Conservation (phyloP, 345 rosid genomes). For the Populus tremula region DNA sequence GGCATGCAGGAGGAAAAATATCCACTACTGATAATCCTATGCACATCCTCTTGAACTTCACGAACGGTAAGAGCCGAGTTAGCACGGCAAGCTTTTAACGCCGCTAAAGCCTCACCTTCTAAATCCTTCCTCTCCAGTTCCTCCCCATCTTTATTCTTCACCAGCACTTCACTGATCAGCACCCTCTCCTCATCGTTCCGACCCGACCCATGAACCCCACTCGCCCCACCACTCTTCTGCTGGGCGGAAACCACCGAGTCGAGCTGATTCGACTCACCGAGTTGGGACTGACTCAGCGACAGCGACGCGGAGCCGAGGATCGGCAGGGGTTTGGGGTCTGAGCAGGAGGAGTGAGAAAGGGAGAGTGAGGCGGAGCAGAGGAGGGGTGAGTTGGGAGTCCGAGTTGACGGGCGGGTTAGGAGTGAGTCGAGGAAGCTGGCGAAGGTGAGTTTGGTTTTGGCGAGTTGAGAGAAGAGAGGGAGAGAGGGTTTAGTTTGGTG, state of each 20-base stretch:
- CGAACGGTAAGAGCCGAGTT: conserved; percentile 80
- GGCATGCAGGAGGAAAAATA: conserved; percentile 88
- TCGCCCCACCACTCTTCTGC: conserved; percentile 37
- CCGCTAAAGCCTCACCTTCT: conserved; percentile 77
- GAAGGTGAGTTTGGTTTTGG: conserved; percentile 22
- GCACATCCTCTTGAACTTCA: conserved; percentile 95
- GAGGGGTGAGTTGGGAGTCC: conserved; percentile 30
- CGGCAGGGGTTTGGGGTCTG: conserved; percentile 40
- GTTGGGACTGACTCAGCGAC: conserved; percentile 30
- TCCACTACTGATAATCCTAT: conserved; percentile 81
- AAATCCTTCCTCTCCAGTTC: conserved; percentile 90
- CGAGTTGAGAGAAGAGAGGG: conserved; percentile 12
- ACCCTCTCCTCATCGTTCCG: conserved; percentile 80
- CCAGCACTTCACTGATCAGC: conserved; percentile 81
- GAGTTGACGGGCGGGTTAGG: conserved; percentile 22
- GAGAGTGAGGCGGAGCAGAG: conserved; percentile 52
- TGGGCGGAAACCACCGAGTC: conserved; percentile 19
- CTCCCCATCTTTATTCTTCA: conserved; percentile 90
- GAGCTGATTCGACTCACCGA: conserved; percentile 14
- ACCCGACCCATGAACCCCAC: conserved; percentile 30
- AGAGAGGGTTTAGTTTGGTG: conserved; percentile 6
- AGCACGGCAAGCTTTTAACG: conserved; percentile 74
- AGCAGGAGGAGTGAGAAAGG: conserved; percentile 35
- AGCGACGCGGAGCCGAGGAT: conserved; percentile 54
- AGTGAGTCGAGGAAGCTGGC: conserved; percentile 36